Evolutionary conservation across 73 alveolate genomes (phyloP).

Genomic region (Stentor roeselii): DNA sequence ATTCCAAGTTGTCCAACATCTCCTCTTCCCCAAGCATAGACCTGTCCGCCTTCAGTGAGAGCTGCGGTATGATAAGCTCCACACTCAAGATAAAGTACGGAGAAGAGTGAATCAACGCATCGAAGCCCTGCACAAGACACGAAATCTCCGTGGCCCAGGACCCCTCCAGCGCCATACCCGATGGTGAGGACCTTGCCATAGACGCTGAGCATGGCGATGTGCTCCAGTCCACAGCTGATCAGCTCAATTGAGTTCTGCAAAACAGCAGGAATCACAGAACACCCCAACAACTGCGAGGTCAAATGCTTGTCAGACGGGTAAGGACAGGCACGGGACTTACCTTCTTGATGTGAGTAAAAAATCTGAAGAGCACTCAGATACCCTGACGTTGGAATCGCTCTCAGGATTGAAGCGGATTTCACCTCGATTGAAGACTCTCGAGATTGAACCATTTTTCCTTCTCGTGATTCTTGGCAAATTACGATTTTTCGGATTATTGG

Average conservation of each 20-base stretch:
- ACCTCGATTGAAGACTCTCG: not conserved
- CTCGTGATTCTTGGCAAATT: not conserved
- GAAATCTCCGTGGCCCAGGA: slow-evolving; percentile 63
- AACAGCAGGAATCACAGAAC: not conserved
- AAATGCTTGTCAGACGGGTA: not conserved
- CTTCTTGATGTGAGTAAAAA: not conserved
- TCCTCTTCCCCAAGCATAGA: slow-evolving; percentile 63
- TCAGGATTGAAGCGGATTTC: not conserved
- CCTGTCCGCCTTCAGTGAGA: slow-evolving; percentile 25
- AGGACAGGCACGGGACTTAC: not conserved
- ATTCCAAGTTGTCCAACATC: slow-evolving; percentile 64
- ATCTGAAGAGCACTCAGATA: not conserved
- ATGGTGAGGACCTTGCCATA: slow-evolving; percentile 54
- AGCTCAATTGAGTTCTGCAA: not conserved
- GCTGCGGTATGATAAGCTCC: slow-evolving; percentile 69
- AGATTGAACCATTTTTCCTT: not conserved
- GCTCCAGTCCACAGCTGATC: slow-evolving; percentile 62
- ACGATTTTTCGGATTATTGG: slow-evolving; percentile 10
- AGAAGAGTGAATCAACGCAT: not conserved
- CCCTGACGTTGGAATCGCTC: not conserved
- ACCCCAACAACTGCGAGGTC: not conserved
- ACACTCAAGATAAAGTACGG: slow-evolving; percentile 31
- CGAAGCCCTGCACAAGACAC: slow-evolving; percentile 32
- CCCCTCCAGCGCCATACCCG: slow-evolving; percentile 78
- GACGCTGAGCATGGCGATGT: slow-evolving; percentile 40